A percentile compares a stretch with the other conserved stretches of the same genome.
phyloP scores from a whole-genome alignment of 495 filamentous ascomycete species.

The Penicillium riverlandense region DNA sequence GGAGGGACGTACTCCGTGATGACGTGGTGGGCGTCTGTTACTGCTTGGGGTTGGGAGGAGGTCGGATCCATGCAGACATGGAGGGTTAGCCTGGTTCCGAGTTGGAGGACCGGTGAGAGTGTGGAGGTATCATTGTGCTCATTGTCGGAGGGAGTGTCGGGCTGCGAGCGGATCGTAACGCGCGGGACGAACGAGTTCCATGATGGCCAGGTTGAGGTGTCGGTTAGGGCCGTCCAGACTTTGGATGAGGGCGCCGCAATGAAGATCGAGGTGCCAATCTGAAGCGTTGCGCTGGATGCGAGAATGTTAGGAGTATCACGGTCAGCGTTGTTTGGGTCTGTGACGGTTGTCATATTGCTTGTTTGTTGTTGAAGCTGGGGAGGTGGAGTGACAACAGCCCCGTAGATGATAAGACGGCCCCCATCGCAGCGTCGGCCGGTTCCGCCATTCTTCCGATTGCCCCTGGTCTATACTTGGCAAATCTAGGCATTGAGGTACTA shows the following conservation, averaged over 20 bases:
- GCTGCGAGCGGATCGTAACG: conserved; percentile 34
- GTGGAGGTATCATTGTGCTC: background rate
- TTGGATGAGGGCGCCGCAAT: conserved; percentile 24
- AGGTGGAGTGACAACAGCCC: background rate
- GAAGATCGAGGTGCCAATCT: conserved; percentile 25
- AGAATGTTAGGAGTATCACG: conserved; percentile 29
- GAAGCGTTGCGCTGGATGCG: conserved; percentile 18
- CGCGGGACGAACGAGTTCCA: conserved; percentile 40
- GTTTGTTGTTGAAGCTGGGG: background rate
- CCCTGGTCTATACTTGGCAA: too few species aligned
- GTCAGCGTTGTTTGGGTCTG: conserved; percentile 14
- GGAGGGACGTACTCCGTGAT: conserved; percentile 28
- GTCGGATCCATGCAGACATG: conserved; percentile 37
- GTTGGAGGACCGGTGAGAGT: conserved; percentile 24
- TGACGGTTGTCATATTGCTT: conserved; percentile 8
- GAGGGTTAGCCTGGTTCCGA: conserved; percentile 31
- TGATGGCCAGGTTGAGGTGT: conserved; percentile 35
- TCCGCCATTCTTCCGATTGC: too few species aligned
- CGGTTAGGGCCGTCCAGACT: conserved; percentile 29
- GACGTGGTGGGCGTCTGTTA: conserved; percentile 13
- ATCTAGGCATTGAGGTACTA: too few species aligned
- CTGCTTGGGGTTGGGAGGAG: conserved; percentile 18
- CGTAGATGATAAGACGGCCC: too few species aligned
- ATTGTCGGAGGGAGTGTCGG: conserved; percentile 2
- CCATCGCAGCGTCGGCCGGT: too few species aligned